Evolutionary conservation across 805 yeast genomes (phyloP).

Genomic region (Yamadazyma endophytica): DNA sequence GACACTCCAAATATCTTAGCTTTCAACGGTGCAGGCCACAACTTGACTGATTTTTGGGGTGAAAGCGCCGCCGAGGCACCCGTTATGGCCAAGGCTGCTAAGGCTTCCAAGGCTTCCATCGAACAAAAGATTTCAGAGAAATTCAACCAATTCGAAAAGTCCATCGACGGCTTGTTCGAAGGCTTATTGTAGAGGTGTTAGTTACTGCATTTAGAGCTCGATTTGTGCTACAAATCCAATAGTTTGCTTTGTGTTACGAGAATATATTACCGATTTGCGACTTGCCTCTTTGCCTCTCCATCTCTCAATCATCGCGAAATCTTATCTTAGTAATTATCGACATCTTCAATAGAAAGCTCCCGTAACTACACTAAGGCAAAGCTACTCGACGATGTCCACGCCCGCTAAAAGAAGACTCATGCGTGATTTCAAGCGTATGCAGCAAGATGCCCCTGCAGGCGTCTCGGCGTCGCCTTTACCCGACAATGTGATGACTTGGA

Average conservation of each 20-base stretch:
- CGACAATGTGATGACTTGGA: conserved; percentile 95
- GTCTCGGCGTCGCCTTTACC: conserved; percentile 96
- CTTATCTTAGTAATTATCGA: too few relatives aligned
- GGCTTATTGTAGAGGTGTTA: too few relatives aligned
- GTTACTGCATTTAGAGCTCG: too few relatives aligned
- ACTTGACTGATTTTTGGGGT: conserved; percentile 62
- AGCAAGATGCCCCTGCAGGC: conserved; percentile 97
- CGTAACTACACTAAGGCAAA: too few relatives aligned
- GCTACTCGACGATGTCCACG: conserved; percentile 83
- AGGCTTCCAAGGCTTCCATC: not conserved
- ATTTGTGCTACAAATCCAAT: too few relatives aligned
- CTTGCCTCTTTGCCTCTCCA: too few relatives aligned
- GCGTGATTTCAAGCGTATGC: conserved; percentile 98
- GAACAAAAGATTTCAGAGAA: conserved; percentile 1
- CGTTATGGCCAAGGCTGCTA: conserved; percentile 1
- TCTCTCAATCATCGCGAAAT: too few relatives aligned
- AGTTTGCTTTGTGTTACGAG: too few relatives aligned
- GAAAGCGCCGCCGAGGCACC: not conserved
- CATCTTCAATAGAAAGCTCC: too few relatives aligned
- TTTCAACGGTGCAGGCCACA: conserved; percentile 79
- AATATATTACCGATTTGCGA: too few relatives aligned
- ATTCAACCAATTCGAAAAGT: conserved; percentile 16
- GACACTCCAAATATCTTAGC: conserved; percentile 77
- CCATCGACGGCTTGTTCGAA: conserved; percentile 12
- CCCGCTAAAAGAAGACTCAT: conserved; percentile 98